Evolutionary conservation across 139 green algal species (phyloP).

Genomic region (Edaphochlamys debaryana): DNA sequence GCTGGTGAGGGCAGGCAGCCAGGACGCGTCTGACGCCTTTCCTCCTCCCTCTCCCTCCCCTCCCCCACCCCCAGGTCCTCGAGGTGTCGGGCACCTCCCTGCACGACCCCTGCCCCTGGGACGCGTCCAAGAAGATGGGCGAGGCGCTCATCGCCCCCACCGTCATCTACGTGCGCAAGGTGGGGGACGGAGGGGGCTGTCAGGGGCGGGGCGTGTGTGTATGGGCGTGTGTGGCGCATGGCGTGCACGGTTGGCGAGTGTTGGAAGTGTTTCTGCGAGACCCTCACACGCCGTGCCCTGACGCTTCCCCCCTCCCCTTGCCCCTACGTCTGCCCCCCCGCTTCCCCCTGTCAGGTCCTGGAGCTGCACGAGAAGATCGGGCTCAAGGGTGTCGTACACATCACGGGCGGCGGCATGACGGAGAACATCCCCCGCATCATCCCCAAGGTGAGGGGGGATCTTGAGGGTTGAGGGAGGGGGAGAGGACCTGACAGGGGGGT

Average conservation of each 20-base stretch:
- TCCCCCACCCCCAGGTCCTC: constrained; percentile 30
- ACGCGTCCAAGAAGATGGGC: constrained; percentile 62
- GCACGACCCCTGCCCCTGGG: constrained; percentile 74
- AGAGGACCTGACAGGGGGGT: too few species aligned
- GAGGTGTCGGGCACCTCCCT: constrained; percentile 74
- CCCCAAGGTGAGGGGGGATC: too few species aligned
- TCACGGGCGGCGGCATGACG: constrained; percentile 97
- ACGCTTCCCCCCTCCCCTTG: too few species aligned
- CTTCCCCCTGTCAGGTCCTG: not conserved
- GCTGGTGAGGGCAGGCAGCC: too few species aligned
- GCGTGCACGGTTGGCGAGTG: too few species aligned
- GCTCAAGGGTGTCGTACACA: constrained; percentile 90
- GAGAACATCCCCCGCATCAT: constrained; percentile 98
- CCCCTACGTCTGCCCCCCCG: not conserved
- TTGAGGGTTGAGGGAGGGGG: too few species aligned
- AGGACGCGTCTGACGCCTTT: too few species aligned
- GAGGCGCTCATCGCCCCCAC: constrained; percentile 73
- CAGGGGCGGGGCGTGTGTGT: too few species aligned
- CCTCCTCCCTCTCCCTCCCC: not conserved
- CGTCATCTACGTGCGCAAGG: constrained; percentile 72
- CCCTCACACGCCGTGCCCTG: not conserved
- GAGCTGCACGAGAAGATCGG: constrained; percentile 44
- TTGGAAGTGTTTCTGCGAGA: too few species aligned
- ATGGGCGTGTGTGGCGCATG: not conserved
- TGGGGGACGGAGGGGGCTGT: constrained; percentile 17